Conservation (phyloP, 2,329 filamentous ascomycete genomes). For the Dothideomycetes sp. region DNA sequence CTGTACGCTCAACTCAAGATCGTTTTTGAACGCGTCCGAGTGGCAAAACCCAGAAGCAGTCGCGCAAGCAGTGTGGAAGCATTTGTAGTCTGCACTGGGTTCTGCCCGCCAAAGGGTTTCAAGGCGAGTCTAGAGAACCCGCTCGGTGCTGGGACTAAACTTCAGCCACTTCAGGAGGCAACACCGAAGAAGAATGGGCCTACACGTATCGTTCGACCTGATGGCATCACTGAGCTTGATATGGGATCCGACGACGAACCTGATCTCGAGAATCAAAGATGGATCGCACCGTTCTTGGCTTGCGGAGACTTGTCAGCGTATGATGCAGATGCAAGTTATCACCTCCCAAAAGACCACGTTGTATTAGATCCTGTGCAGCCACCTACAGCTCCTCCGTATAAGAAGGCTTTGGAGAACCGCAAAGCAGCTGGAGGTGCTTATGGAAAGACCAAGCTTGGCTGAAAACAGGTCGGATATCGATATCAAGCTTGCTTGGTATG, state of each 20-base stretch:
- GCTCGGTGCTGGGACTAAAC: slow-evolving; percentile 50
- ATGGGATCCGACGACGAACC: slow-evolving; percentile 34
- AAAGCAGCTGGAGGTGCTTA: slow-evolving; percentile 66
- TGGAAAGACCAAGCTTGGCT: slow-evolving; percentile 51
- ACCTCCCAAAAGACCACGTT: slow-evolving; percentile 73
- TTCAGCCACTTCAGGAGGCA: slow-evolving; percentile 24
- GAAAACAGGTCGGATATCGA: not conserved
- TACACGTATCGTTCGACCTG: slow-evolving; percentile 25
- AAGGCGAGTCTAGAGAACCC: slow-evolving; percentile 65
- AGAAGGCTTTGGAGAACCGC: slow-evolving; percentile 74
- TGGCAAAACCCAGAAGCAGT: slow-evolving; percentile 88
- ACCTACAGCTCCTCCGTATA: slow-evolving; percentile 91
- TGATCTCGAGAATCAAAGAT: slow-evolving; percentile 44
- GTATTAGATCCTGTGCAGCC: slow-evolving; percentile 88
- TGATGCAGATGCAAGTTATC: slow-evolving; percentile 91
- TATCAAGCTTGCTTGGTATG: no score
- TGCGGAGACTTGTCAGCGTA: slow-evolving; percentile 91
- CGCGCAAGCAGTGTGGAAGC: slow-evolving; percentile 95
- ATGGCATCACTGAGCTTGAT: slow-evolving; percentile 37
- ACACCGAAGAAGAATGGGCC: slow-evolving; percentile 13
- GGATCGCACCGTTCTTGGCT: slow-evolving; percentile 95
- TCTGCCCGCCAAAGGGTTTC: slow-evolving; percentile 68
- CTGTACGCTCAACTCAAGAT: slow-evolving; percentile 88
- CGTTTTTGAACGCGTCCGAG: slow-evolving; percentile 76
- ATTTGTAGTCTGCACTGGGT: slow-evolving; percentile 90